These are phyloP conservation scores for Tolypocladium capitatum DNA, from an alignment of 2,329 filamentous ascomycete species.

Conservation along the genomic window DNA sequence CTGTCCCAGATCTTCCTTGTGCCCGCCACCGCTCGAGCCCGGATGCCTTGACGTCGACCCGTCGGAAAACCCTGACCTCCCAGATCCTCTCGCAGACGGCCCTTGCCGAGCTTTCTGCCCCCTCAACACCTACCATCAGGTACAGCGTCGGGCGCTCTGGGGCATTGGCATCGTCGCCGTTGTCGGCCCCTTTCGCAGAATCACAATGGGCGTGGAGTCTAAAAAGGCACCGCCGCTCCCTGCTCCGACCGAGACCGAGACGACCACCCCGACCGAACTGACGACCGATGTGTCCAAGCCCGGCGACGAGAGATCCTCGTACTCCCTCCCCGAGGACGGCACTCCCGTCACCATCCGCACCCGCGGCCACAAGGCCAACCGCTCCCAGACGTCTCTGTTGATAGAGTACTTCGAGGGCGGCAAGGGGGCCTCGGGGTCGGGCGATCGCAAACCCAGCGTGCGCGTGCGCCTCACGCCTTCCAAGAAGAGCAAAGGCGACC, in stretches of 20 bases:
- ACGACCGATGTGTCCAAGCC: conserved; percentile 52
- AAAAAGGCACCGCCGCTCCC: conserved; percentile 55
- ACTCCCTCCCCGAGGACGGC: conserved; percentile 74
- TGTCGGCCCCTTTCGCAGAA: conserved; percentile 5
- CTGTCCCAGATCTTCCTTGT: conserved; percentile 1
- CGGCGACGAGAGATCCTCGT: conserved; percentile 58
- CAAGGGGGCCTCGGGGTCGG: conserved; percentile 43
- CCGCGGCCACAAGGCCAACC: conserved; percentile 41
- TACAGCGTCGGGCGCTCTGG: not conserved
- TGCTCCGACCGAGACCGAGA: conserved; percentile 64
- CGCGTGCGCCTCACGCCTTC: conserved; percentile 69
- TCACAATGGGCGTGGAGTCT: conserved; percentile 42
- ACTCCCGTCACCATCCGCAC: conserved; percentile 88
- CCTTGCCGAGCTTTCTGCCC: not conserved
- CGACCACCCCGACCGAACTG: conserved; percentile 49
- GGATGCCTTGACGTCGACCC: conserved; percentile 16
- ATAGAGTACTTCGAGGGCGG: conserved; percentile 91
- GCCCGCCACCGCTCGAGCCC: conserved; percentile 8
- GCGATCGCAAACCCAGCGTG: conserved; percentile 68
- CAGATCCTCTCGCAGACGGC: not conserved
- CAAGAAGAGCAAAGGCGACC: conserved; percentile 54
- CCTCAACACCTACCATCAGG: not conserved
- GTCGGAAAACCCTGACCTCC: conserved; percentile 6
- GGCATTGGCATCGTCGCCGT: not conserved
- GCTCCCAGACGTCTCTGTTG: conserved; percentile 78